phyloP scores from a whole-genome alignment of 345 rosid genomes.

The Salix purpurea region DNA sequence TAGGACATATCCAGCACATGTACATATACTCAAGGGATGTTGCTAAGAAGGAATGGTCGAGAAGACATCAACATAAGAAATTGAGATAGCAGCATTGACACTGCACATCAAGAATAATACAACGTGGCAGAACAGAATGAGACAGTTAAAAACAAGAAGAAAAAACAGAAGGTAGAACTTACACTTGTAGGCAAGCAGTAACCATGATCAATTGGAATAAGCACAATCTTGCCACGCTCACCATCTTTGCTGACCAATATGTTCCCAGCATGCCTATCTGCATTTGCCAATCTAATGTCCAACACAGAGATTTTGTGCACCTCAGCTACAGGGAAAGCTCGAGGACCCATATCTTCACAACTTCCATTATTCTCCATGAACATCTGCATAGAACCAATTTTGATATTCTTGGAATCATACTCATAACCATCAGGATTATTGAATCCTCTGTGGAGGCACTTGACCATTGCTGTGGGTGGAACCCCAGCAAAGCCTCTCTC shows the following conservation, averaged over 20 bases:
- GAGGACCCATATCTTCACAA: conserved; percentile 86
- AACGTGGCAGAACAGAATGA: neutral
- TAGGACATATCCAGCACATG: too few relatives aligned
- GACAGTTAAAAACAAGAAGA: conserved; percentile 1
- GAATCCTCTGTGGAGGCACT: conserved; percentile 69
- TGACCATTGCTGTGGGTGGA: conserved; percentile 77
- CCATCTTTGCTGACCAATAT: conserved; percentile 60
- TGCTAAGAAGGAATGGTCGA: too few relatives aligned
- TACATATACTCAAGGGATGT: too few relatives aligned
- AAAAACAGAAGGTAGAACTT: conserved; percentile 24
- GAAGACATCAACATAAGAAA: neutral
- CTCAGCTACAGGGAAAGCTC: conserved; percentile 63
- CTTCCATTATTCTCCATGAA: conserved; percentile 67
- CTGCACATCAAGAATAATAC: neutral
- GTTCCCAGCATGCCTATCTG: conserved; percentile 92
- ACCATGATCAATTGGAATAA: conserved; percentile 85
- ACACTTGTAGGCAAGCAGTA: conserved; percentile 81
- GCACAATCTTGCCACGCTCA: conserved; percentile 39
- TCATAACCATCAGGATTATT: conserved; percentile 60
- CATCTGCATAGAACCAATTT: conserved; percentile 86
- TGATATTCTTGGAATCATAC: conserved; percentile 34
- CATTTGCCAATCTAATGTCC: conserved; percentile 90
- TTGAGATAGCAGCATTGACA: neutral
- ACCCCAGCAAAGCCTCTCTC: conserved; percentile 74
- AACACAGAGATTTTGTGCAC: conserved; percentile 84